Evolutionary conservation across 2,329 filamentous ascomycete species (phyloP).

Genomic region (Botrytis byssoidea): DNA sequence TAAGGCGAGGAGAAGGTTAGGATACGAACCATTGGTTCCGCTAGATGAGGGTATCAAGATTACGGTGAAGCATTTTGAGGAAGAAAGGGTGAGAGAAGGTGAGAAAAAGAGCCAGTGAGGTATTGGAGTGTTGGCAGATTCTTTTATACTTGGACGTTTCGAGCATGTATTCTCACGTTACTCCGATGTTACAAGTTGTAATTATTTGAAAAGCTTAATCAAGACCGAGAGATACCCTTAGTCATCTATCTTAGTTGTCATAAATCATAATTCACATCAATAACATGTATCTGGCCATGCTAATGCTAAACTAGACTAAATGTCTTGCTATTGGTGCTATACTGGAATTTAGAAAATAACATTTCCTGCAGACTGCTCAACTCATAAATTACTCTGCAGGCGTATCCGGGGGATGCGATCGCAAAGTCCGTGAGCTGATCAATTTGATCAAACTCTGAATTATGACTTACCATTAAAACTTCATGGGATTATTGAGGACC

Average conservation of each 20-base stretch:
- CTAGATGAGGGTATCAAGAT: constrained; percentile 60
- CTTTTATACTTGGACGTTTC: not conserved
- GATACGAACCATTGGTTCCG: constrained; percentile 65
- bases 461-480: not conserved
- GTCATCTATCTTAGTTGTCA: not conserved
- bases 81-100: constrained; percentile 29
- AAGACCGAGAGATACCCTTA: not conserved
- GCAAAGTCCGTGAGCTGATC: no score
- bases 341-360: not conserved
- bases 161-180: not conserved
- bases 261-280: not conserved
- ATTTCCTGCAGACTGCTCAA: no score
- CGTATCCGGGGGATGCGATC: no score
- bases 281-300: not conserved
- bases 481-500: no score
- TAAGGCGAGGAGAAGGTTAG: constrained; percentile 70
- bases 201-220: not conserved
- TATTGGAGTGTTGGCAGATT: not conserved
- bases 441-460: not conserved
- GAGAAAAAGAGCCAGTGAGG: constrained; percentile 33
- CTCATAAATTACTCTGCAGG: no score
- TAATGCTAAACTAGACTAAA: no score
- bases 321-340: not conserved
- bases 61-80: constrained; percentile 33
- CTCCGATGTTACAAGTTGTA: not conserved